phyloP scores from a whole-genome alignment of 2,329 filamentous ascomycete species.

The Aspergillus sp. region DNA sequence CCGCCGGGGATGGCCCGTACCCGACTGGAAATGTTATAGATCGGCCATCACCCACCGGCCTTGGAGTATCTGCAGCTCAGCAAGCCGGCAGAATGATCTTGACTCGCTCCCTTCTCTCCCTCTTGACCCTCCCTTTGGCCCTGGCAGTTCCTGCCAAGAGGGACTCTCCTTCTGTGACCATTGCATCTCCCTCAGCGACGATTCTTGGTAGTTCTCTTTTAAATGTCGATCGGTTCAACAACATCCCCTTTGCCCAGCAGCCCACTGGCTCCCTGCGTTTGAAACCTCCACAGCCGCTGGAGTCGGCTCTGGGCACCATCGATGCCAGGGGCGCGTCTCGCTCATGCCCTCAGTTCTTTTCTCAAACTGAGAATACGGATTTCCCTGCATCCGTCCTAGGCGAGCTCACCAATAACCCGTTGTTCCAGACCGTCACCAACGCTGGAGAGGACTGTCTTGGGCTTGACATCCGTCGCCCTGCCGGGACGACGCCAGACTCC shows the following conservation, averaged over 20 bases:
- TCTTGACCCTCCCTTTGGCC: conserved; percentile 9
- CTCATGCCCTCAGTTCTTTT: conserved; percentile 71
- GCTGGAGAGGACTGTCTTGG: conserved; percentile 65
- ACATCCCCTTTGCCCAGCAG: conserved; percentile 72
- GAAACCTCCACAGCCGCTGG: conserved; percentile 64
- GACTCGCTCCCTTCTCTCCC: conserved; percentile 4
- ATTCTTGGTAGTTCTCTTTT: conserved; percentile 40
- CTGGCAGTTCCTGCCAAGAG: conserved; percentile 34
- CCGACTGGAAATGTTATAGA: background rate
- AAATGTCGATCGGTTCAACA: conserved; percentile 66
- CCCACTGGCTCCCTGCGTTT: conserved; percentile 67
- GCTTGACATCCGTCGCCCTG: conserved; percentile 60
- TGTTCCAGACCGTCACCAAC: conserved; percentile 57
- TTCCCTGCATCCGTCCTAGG: conserved; percentile 49
- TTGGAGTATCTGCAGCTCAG: background rate
- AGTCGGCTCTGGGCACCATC: conserved; percentile 57
- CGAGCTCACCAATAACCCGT: conserved; percentile 53
- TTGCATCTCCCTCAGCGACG: conserved; percentile 53
- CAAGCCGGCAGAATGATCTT: conserved; percentile 7
- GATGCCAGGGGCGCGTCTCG: conserved; percentile 58
- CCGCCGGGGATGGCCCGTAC: background rate
- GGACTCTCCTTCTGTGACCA: conserved; percentile 52
- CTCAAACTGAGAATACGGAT: conserved; percentile 49
- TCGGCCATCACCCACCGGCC: background rate
- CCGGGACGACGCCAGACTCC: conserved; percentile 52